Percentiles rank a stretch among this genome's conserved stretches.
Evolutionary conservation across 306 rosid genomes (phyloP).

Genomic region (Prunus armeniaca): DNA sequence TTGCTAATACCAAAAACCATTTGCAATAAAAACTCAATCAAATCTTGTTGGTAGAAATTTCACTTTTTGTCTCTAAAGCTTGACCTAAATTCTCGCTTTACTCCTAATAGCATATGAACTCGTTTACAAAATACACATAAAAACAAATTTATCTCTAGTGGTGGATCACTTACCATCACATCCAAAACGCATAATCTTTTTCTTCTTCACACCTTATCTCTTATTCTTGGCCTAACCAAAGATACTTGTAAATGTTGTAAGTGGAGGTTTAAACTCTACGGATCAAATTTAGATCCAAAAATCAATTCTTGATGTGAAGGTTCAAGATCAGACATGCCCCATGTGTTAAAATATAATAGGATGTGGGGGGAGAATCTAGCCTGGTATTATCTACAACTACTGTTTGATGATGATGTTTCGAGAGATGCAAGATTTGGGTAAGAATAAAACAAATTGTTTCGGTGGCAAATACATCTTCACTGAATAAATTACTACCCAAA

Average conservation of each 20-base stretch:
- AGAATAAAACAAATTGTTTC: background rate
- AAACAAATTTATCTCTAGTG: too few relatives aligned
- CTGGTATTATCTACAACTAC: background rate
- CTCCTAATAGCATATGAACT: too few relatives aligned
- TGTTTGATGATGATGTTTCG: constrained; percentile 6
- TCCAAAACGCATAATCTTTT: background rate
- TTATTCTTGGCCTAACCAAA: background rate
- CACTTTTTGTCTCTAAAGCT: too few relatives aligned
- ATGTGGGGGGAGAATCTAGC: background rate
- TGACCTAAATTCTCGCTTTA: too few relatives aligned
- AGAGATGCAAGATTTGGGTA: background rate
- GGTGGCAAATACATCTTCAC: background rate
- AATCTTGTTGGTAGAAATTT: too few relatives aligned
- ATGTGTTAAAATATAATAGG: background rate
- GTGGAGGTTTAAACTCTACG: too few relatives aligned
- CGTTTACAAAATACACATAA: too few relatives aligned
- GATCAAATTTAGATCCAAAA: too few relatives aligned
- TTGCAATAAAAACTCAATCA: too few relatives aligned
- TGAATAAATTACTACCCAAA: background rate
- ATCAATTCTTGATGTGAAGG: background rate
- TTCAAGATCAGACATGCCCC: background rate
- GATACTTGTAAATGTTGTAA: too few relatives aligned
- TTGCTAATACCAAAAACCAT: too few relatives aligned
- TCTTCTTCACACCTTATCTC: too few relatives aligned
- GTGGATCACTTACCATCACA: background rate